phyloP scores from a whole-genome alignment of 768 basidiomycete genomes.

The Phaeolepiota aurea region DNA sequence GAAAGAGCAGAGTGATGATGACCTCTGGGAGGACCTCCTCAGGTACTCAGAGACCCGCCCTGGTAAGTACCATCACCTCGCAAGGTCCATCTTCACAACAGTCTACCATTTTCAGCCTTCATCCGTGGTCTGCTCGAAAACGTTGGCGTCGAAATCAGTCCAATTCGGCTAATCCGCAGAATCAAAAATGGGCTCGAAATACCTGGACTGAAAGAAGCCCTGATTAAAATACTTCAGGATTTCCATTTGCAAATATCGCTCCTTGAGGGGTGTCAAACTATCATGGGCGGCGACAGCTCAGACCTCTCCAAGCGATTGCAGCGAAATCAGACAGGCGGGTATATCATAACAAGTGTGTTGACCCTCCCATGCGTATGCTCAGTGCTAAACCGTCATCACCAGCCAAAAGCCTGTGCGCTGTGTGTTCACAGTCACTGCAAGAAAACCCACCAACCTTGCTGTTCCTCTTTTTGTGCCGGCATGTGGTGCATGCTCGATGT shows the following conservation, averaged over 20 bases:
- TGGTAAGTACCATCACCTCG: constrained; percentile 30
- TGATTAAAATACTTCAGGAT: constrained; percentile 96
- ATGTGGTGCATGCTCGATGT: constrained; percentile 78
- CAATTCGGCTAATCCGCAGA: constrained; percentile 86
- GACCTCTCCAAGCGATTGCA: constrained; percentile 64
- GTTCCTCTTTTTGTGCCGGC: constrained; percentile 80
- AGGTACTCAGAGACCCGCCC: constrained; percentile 93
- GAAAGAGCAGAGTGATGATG: constrained; percentile 93
- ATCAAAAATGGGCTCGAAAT: constrained; percentile 97
- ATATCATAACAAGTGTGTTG: constrained; percentile 64
- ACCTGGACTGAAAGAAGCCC: constrained; percentile 85
- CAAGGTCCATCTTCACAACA: background rate
- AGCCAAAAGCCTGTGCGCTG: constrained; percentile 60
- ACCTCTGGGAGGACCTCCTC: constrained; percentile 95
- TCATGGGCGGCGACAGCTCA: constrained; percentile 77
- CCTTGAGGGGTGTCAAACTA: constrained; percentile 85
- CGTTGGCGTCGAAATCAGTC: constrained; percentile 93
- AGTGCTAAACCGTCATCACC: background rate
- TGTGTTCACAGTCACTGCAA: constrained; percentile 57
- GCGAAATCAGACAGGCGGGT: constrained; percentile 71
- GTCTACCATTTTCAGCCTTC: constrained; percentile 50
- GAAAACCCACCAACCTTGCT: constrained; percentile 52
- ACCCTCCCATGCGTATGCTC: background rate
- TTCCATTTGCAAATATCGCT: constrained; percentile 92
- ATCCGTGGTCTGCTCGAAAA: constrained; percentile 94